Conservation (phyloP, 495 filamentous ascomycete genomes). For the Penicillium paradoxum region DNA sequence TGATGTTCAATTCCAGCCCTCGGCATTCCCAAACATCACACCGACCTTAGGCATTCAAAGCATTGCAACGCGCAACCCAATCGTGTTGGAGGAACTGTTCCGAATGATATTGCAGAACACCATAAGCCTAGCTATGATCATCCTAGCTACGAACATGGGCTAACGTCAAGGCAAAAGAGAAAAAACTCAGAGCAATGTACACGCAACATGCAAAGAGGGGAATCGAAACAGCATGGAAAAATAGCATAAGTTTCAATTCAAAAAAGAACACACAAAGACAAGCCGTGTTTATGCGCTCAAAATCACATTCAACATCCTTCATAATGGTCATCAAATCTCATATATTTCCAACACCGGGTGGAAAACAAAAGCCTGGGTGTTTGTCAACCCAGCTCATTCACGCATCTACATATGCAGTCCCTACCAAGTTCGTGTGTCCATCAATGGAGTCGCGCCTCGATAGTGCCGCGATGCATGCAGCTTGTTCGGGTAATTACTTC, state of each 20-base stretch:
- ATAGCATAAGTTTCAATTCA: conserved; percentile 14
- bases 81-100: background rate
- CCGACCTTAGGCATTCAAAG: background rate
- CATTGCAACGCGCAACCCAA: background rate
- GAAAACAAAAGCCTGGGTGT: background rate
- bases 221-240: conserved; percentile 24
- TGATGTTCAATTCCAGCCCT: background rate
- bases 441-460: background rate
- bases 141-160: conserved; percentile 8
- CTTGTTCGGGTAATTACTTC: conserved; percentile 34
- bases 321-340: conserved; percentile 16
- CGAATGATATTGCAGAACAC: background rate
- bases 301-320: conserved; percentile 18
- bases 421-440: conserved; percentile 1
- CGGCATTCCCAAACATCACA: background rate
- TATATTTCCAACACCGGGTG: background rate
- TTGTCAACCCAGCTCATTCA: conserved; percentile 4
- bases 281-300: conserved; percentile 18
- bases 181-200: conserved; percentile 21
- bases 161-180: conserved; percentile 7
- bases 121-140: conserved; percentile 13
- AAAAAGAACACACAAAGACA: conserved; percentile 4
- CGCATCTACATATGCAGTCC: conserved; percentile 15
- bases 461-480: conserved; percentile 38
- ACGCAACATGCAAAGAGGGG: conserved; percentile 26